phyloP scores from a whole-genome alignment of 176 grass and related monocot species.

The Juncus inflexus region DNA sequence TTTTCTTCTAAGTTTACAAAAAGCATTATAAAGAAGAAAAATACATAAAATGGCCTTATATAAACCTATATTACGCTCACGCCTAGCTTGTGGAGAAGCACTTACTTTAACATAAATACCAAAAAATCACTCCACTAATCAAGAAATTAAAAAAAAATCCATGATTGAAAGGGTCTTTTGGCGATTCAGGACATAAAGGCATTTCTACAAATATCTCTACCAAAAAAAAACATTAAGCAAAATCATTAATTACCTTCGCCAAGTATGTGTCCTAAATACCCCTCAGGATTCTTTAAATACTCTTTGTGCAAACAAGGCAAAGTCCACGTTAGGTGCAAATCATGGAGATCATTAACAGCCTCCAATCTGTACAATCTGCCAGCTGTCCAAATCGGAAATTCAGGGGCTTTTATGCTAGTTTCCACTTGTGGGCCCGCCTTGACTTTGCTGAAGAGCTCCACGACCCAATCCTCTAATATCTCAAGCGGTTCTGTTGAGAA shows the following conservation, averaged over 20 bases:
- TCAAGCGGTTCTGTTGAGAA: slow-evolving; percentile 69
- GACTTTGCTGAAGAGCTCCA: slow-evolving; percentile 80
- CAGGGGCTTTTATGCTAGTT: slow-evolving; percentile 44
- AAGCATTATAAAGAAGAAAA: too few relatives aligned
- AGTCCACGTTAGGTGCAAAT: slow-evolving; percentile 74
- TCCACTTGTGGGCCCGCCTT: slow-evolving; percentile 60
- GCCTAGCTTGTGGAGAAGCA: neutral
- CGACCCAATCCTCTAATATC: slow-evolving; percentile 75
- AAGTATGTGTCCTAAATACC: slow-evolving; percentile 82
- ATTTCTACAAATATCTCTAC: too few relatives aligned
- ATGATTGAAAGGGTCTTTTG: too few relatives aligned
- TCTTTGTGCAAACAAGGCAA: slow-evolving; percentile 91
- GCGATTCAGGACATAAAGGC: too few relatives aligned
- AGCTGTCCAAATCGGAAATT: slow-evolving; percentile 58
- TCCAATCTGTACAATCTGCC: slow-evolving; percentile 82
- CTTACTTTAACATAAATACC: neutral
- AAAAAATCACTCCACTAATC: too few relatives aligned
- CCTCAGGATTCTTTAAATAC: slow-evolving; percentile 92
- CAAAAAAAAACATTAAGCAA: too few relatives aligned
- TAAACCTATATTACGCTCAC: neutral
- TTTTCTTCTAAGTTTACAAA: too few relatives aligned
- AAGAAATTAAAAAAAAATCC: too few relatives aligned
- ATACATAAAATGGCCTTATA: too few relatives aligned
- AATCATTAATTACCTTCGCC: slow-evolving; percentile 65
- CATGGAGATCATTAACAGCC: slow-evolving; percentile 86